Base-by-base conservation (phyloP, 768 basidiomycete genomes). In the Lactarius deliciosus region DNA sequence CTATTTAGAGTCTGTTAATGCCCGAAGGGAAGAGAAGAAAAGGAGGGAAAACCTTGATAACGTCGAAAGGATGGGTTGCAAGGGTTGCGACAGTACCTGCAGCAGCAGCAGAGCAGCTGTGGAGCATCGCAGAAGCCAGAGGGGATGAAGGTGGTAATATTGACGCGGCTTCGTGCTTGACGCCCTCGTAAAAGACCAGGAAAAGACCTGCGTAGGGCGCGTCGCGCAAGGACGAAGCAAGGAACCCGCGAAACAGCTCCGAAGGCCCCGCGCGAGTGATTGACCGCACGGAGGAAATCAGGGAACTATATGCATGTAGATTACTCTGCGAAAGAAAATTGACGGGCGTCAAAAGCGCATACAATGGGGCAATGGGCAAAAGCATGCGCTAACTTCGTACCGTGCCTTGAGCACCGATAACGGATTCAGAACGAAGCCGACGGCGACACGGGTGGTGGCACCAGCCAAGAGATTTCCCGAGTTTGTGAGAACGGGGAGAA, bases 141-240 rank as follows among this genome's bases (percentile, higher is more conserved):
- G 78, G 74, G 32, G 83, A 82, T 5, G 77, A 75, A 1, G 82
- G 71, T 25, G 79, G 71, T 32, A 84, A 66, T 6, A 30, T 74
- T 82, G 72, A 75, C 90, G 92, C 81, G 4, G 86, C 79, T 72
- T 92, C 84, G 59, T 82, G 81, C 75, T 98, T 98, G 68, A 92
- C 84, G 55, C 86, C 85, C 76, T 98, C 95, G 73, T 98, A 98
- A 66, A 89, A 85, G 2, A 94, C 84, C 41, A 96, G 81, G 72
- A 95, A 98, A 7, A 97, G 76, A 3, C 95, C 96, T 1, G 96
- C 94, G 72, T 96, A 94, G 0, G 96, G 96, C 15, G 94, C 96
- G 75, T 98, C 96, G 57, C 96, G 85, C n/a, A 95, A 80, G 1
- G 94, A 91, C 1, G 94, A 93, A 1, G 94, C 92, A 28, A 90